Evolutionary conservation across 768 basidiomycete genomes (phyloP).

Genomic region (Phanerochaete carnosa): DNA sequence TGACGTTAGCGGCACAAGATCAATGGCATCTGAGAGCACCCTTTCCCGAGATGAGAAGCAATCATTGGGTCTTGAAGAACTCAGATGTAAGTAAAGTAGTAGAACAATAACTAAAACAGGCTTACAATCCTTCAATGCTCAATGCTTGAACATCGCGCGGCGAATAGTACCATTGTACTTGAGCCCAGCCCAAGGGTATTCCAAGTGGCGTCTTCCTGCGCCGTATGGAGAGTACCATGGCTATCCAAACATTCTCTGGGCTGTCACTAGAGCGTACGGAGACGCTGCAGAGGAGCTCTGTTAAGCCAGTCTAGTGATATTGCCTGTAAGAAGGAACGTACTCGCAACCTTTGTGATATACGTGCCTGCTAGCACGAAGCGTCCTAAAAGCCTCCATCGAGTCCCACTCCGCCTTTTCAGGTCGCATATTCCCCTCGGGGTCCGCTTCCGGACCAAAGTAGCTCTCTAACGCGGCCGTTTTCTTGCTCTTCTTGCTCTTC

Average conservation of each 20-base stretch:
- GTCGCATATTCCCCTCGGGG: not conserved
- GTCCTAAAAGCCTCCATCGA: not conserved
- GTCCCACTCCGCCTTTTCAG: not conserved
- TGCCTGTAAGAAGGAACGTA: not conserved
- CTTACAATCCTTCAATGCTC: not conserved
- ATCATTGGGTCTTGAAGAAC: not conserved
- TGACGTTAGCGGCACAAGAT: not conserved
- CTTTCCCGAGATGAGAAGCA: not conserved
- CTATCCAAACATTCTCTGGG: slow-evolving; percentile 1
- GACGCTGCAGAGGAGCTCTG: not conserved
- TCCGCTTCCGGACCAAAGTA: not conserved
- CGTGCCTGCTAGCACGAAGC: not conserved
- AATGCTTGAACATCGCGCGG: not conserved
- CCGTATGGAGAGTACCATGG: not conserved
- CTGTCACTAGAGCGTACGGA: not conserved
- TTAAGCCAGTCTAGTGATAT: not conserved
- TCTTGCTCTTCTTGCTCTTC: not conserved
- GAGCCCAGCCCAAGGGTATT: not conserved
- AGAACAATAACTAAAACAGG: not conserved
- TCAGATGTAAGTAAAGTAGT: not conserved
- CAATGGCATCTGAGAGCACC: not conserved
- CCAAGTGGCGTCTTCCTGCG: not conserved
- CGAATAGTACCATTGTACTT: slow-evolving; percentile 8
- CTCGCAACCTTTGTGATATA: not conserved
- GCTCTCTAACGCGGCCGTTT: not conserved